Evolutionary conservation across 2,329 filamentous ascomycete species (phyloP).

Genomic region (Beauveria sp.): DNA sequence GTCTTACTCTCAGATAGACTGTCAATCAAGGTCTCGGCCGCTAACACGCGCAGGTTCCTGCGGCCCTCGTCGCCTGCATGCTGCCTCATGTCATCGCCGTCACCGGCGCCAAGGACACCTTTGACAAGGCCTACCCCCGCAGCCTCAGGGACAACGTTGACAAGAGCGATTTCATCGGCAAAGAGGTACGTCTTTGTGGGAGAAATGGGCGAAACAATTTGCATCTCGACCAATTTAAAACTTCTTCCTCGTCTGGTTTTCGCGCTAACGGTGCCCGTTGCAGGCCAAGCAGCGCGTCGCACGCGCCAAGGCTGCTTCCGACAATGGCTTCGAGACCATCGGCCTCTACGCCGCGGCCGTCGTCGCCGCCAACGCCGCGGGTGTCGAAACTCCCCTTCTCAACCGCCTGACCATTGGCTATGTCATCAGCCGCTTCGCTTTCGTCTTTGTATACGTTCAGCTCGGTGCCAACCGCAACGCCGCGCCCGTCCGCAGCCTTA

Average conservation of each 20-base stretch:
- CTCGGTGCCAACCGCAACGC: conserved; percentile 33
- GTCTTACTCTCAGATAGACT: not conserved
- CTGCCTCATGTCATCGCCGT: conserved; percentile 29
- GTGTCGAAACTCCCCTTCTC: conserved; percentile 28
- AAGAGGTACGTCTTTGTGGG: conserved; percentile 16
- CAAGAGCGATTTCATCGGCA: conserved; percentile 25
- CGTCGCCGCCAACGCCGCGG: conserved; percentile 38
- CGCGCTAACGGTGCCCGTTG: not conserved
- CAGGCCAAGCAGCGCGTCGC: conserved; percentile 47
- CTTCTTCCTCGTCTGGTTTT: not conserved
- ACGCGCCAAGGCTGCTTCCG: conserved; percentile 41
- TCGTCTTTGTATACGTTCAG: conserved; percentile 36
- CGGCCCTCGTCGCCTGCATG: conserved; percentile 27
- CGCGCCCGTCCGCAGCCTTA: conserved; percentile 28
- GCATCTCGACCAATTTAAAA: no score
- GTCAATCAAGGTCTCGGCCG: not conserved
- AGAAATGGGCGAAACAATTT: no score
- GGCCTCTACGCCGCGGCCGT: conserved; percentile 36
- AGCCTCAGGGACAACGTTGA: conserved; percentile 22
- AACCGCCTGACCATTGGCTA: conserved; percentile 35
- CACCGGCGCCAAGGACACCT: conserved; percentile 23
- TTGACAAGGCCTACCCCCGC: conserved; percentile 33
- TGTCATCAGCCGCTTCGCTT: conserved; percentile 30
- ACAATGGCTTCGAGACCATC: conserved; percentile 38
- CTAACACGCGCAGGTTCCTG: conserved; percentile 30